Percentiles rank a stretch among this genome's conserved stretches.
phyloP scores from a whole-genome alignment of 2,329 filamentous ascomycete species.

The Botryosphaeria dothidea region DNA sequence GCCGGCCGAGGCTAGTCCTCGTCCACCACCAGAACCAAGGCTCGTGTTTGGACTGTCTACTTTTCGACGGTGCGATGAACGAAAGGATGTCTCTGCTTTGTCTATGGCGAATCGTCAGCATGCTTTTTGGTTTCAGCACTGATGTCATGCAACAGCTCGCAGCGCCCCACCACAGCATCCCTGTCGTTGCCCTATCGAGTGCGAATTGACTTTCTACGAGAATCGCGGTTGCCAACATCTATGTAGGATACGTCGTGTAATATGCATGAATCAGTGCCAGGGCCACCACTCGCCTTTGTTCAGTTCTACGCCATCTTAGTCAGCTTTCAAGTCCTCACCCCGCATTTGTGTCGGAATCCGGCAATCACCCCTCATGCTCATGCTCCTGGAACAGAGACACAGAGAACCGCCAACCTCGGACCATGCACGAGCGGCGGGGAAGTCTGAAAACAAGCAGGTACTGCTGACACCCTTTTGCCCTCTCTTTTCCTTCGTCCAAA shows the following conservation, averaged over 20 bases:
- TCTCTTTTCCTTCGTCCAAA: background rate
- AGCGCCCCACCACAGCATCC: background rate
- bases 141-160: background rate
- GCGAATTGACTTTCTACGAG: too few relatives aligned
- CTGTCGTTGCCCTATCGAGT: background rate
- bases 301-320: too few relatives aligned
- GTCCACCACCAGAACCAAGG: background rate
- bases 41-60: background rate
- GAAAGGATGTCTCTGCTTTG: background rate
- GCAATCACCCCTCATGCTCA: background rate
- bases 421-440: background rate
- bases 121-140: background rate
- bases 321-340: background rate
- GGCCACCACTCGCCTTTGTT: too few relatives aligned
- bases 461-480: too few relatives aligned
- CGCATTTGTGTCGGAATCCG: slow-evolving; percentile 2
- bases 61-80: too few relatives aligned
- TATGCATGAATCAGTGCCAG: too few relatives aligned
- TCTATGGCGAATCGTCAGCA: background rate
- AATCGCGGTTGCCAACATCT: too few relatives aligned
- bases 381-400: background rate
- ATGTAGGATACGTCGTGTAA: too few relatives aligned
- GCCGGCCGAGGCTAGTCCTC: background rate
- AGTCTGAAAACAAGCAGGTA: background rate
- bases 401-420: background rate